These are phyloP conservation scores for Sclerotinia sclerotiorum DNA, from an alignment of 2,329 filamentous ascomycete species.

Conservation along the genomic window DNA sequence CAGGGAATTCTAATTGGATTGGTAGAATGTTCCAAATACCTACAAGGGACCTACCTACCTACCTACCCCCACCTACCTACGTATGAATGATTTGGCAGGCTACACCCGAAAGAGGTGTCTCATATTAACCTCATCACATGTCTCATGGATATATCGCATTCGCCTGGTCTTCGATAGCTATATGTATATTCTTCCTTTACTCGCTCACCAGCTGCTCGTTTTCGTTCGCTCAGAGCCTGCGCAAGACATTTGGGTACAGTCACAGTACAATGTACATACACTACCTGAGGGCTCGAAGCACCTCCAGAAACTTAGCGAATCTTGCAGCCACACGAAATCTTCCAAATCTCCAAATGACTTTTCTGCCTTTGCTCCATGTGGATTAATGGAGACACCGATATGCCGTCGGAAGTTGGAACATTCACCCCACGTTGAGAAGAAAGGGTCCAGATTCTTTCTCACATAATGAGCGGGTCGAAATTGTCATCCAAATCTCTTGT, in stretches of 20 bases:
- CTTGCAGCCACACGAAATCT: background rate
- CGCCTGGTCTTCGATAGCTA: background rate
- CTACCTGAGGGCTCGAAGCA: background rate
- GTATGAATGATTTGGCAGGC: background rate
- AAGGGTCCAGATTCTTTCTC: constrained; percentile 8
- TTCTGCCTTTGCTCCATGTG: background rate
- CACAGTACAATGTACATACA: background rate
- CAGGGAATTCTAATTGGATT: background rate
- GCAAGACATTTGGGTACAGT: constrained; percentile 7
- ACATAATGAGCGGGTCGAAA: background rate
- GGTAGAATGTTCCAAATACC: background rate
- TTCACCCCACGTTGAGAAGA: background rate
- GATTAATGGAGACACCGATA: background rate
- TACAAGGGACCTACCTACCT: background rate
- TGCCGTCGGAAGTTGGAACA: background rate
- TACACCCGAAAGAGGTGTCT: background rate
- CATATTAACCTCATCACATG: background rate
- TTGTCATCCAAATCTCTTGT: background rate
- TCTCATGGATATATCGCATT: background rate
- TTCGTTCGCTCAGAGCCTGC: constrained; percentile 7
- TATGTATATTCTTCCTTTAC: background rate
- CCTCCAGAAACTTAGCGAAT: background rate
- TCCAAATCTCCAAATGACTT: background rate
- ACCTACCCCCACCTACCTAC: background rate
- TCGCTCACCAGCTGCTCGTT: background rate